Percentiles rank a stretch among this genome's conserved stretches.
Evolutionary conservation across 805 yeast genomes (phyloP).

Genomic region (Ogataea haglerorum): DNA sequence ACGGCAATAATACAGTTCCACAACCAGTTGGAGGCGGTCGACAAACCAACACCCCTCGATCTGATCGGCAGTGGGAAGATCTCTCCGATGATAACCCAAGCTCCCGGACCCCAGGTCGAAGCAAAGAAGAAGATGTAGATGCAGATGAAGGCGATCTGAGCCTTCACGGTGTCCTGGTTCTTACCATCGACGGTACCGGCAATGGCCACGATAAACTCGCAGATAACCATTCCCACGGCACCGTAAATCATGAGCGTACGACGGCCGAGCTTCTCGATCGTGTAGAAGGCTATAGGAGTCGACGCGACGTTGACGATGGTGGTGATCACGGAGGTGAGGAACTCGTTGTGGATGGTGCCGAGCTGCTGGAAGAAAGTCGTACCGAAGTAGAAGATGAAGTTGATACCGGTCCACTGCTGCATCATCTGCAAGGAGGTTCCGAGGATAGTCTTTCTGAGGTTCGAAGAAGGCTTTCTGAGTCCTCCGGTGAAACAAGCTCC

Average conservation of each 20-base stretch:
- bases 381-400: slow-evolving; percentile 73
- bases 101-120: slow-evolving; percentile 80
- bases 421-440: slow-evolving; percentile 45
- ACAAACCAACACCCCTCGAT: slow-evolving; percentile 66
- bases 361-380: slow-evolving; percentile 59
- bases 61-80: slow-evolving; percentile 70
- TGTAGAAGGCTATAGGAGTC: slow-evolving; percentile 53
- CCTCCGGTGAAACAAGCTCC: slow-evolving; percentile 42
- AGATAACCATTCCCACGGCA: slow-evolving; percentile 45
- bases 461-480: slow-evolving; percentile 34
- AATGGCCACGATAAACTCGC: slow-evolving; percentile 58
- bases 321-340: slow-evolving; percentile 50
- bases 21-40: slow-evolving; percentile 78
- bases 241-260: slow-evolving; percentile 47
- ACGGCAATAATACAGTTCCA: slow-evolving; percentile 76
- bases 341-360: slow-evolving; percentile 46
- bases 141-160: slow-evolving; percentile 44
- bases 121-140: slow-evolving; percentile 74
- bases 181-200: slow-evolving; percentile 32
- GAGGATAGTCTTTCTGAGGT: slow-evolving; percentile 41
- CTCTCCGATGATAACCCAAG: slow-evolving; percentile 65
- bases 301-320: slow-evolving; percentile 50
- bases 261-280: slow-evolving; percentile 60
- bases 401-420: slow-evolving; percentile 78
- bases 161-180: slow-evolving; percentile 29